Base-by-base conservation (phyloP, 495 filamentous ascomycete species). In the Neurospora sp. region DNA sequence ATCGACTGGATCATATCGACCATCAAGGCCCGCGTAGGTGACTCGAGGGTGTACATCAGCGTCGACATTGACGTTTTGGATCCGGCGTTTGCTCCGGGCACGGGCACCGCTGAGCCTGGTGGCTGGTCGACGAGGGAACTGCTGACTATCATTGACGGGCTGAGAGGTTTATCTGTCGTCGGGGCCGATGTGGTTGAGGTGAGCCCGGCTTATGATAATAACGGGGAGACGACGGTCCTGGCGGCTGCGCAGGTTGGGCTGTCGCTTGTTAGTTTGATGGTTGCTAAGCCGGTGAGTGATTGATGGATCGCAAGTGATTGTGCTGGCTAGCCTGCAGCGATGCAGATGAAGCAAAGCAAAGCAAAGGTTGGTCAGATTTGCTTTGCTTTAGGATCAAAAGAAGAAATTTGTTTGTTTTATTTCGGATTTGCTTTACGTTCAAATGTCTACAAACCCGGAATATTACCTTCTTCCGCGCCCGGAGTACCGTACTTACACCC, bases 41-140 rank as follows among this genome's bases (percentile, higher is more conserved):
- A 89, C 18, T 89, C 91, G 62, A 91, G 88, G 0, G 91, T 96
- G 3, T 97, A 97, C 78, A 85, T 96, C 54, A 93, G 89, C 72
- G 93, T 97, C 54, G 94, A 97, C 77, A 96, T 97, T 73, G 94
- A 97, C 77, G 92, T 92, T 1, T 81, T 97, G 16, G 94, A 97
- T 77, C 93, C 94, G 5, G 94, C 93, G 3, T 83, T 76, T 74
- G 82, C 82, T 35, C 82, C 82, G 14, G 82, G 82, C 81, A 97
- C 94, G 2, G 94, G 94, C 27, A 97, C 94, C 0, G 89, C 93
- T 44, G 94, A 97, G 78, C 92, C 93, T 0, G 94, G 94, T 37
- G 94, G 94, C 1, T 97, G 94, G 94, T 88, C 89, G 1, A 94
- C 93, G 0, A 87, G 94, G 62, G 94, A 97, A 74, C 77, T 87